Evolutionary conservation across 2,329 filamentous ascomycete species (phyloP), one percentile per base, ranked within the genome.

Genomic region (Ceratocystis huliohia): DNA sequence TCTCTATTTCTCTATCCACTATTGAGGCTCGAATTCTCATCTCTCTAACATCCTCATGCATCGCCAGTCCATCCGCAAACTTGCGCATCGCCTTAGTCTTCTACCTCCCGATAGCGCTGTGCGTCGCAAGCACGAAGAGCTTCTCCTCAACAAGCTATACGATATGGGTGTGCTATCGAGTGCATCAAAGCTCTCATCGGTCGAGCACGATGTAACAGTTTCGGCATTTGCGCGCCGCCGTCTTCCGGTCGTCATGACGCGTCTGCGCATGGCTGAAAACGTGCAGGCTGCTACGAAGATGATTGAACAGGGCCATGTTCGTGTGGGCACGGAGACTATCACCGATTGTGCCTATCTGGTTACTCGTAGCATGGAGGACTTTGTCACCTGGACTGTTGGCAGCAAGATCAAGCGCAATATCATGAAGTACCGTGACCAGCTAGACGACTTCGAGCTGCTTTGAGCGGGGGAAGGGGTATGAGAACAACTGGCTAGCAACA

Each of bases 361-460:
- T 6, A 94, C 90, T 46, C 82, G 92, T 70, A 89, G 85, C 69
- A 90, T 96, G 82, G 93, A 97, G 77, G 93, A 97, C 77, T 96
- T 95, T 74, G 88, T 97, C 20, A 96, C 93, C 0, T 97, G 93
- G 93, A 88, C 93, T 8, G 89, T 95, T 72, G 91, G 90, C 68
- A 95, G 90, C 76, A 96, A 96, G 88, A 92, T 97, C 75, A 96
- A 96, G 87, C 84, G 88, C 74, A 94, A 91, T 74, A 96, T 96
- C 70, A 87, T 96, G 84, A 90, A 89, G 77, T 97, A 96, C 75
- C 85, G 91, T 72, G 91, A 96, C 76, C 90, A 96, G 80, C 77
- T 96, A 77, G 93, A 97, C 77, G 93, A 97, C 77, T 97, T 96
- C 73, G 93, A 97, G 78, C 78, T 96, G 74, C 78, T 96, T 72